Evolutionary conservation across 2,329 filamentous ascomycete species (phyloP).

Genomic region (Karstenula rhodostoma): DNA sequence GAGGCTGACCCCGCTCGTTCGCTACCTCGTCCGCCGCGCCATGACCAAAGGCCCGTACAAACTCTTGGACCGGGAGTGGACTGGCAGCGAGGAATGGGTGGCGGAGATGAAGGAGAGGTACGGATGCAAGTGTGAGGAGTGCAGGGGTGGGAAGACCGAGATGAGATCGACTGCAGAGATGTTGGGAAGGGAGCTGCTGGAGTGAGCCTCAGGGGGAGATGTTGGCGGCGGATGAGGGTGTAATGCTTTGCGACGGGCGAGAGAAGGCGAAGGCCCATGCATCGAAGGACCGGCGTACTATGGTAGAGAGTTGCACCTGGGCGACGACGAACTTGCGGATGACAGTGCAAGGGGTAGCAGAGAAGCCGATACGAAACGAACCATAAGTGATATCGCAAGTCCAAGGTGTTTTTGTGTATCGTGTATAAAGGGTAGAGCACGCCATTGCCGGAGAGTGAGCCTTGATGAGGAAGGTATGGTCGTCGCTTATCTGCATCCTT

Average conservation of each 20-base stretch:
- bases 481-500: constrained; percentile 4
- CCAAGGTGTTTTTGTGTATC: not conserved
- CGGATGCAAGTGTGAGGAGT: not conserved
- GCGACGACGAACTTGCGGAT: not conserved
- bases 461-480: not conserved
- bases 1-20: not conserved
- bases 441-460: not conserved
- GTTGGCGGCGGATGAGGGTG: not conserved
- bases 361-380: not conserved
- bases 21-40: not conserved
- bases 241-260: too few species aligned
- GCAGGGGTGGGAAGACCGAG: not conserved
- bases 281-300: too few species aligned
- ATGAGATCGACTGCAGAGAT: not conserved
- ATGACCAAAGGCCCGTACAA: constrained; percentile 1
- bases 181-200: not conserved
- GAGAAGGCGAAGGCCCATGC: too few species aligned
- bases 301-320: too few species aligned
- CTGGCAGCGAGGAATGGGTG: not conserved
- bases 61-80: not conserved
- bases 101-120: not conserved
- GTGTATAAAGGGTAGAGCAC: not conserved
- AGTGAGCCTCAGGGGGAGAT: not conserved
- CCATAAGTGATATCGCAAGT: not conserved
- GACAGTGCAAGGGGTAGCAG: not conserved